Conservation (phyloP, 2,329 filamentous ascomycete species). For the Colletotrichum acutatum region DNA sequence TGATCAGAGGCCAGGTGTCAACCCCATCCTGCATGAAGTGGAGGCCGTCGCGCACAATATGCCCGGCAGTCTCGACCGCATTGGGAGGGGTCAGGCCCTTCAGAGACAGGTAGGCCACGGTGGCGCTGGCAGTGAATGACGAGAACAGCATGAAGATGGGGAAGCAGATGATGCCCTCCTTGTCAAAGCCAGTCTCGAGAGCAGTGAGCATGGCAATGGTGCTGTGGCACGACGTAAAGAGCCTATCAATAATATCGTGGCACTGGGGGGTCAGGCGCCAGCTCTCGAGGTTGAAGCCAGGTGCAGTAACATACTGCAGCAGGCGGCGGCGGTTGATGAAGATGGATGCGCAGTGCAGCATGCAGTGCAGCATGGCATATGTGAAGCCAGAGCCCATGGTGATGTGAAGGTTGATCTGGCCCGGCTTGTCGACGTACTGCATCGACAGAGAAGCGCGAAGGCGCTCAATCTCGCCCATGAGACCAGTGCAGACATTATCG, state of each 20-base stretch:
- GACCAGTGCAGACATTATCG: slow-evolving; percentile 61
- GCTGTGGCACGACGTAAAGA: slow-evolving; percentile 69
- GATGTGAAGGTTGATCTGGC: slow-evolving; percentile 70
- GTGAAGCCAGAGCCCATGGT: slow-evolving; percentile 73
- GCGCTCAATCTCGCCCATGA: slow-evolving; percentile 65
- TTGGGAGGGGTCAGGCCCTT: slow-evolving; percentile 68
- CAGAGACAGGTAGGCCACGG: slow-evolving; percentile 70
- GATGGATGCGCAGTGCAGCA: slow-evolving; percentile 69
- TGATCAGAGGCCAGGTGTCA: slow-evolving; percentile 69
- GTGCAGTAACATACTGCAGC: slow-evolving; percentile 65
- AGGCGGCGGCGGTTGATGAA: slow-evolving; percentile 70
- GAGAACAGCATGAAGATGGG: slow-evolving; percentile 74
- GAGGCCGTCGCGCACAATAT: slow-evolving; percentile 68
- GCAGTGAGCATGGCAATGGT: slow-evolving; percentile 66
- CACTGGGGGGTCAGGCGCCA: slow-evolving; percentile 62
- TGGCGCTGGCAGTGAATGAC: slow-evolving; percentile 69
- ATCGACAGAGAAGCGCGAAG: slow-evolving; percentile 66
- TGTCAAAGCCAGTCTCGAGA: slow-evolving; percentile 66
- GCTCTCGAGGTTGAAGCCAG: slow-evolving; percentile 62
- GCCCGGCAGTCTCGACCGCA: slow-evolving; percentile 66
- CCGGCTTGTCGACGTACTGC: slow-evolving; percentile 70
- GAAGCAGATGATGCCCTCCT: slow-evolving; percentile 69
- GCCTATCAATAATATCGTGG: slow-evolving; percentile 65
- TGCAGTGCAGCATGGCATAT: slow-evolving; percentile 71
- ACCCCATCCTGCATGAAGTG: slow-evolving; percentile 69